These are phyloP conservation scores for Coffea humblotiana DNA, from an alignment of 305 asterid genomes.

Conservation along the genomic window DNA sequence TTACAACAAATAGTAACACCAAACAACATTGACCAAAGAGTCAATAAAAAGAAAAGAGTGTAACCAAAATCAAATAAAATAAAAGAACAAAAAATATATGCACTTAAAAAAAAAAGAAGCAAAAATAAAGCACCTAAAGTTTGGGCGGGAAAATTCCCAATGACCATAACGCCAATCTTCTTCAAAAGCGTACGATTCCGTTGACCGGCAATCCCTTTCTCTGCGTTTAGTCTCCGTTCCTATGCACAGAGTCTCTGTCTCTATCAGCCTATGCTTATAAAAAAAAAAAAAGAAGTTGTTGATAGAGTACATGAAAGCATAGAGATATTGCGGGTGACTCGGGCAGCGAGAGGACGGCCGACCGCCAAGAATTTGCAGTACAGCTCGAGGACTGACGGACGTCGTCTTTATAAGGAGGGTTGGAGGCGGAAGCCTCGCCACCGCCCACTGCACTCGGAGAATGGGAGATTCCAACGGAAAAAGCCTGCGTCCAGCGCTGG, in stretches of 20 bases:
- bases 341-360: neutral
- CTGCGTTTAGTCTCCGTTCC: neutral
- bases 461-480: constrained; percentile 36
- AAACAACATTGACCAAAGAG: no score
- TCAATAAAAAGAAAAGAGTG: no score
- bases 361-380: neutral
- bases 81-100: no score
- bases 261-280: no score
- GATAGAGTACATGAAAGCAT: no score
- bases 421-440: constrained; percentile 6
- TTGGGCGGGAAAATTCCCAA: constrained; percentile 24
- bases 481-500: constrained; percentile 81
- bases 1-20: no score
- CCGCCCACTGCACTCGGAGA: constrained; percentile 24
- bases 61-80: no score
- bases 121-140: neutral
- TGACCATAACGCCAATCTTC: constrained; percentile 1
- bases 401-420: constrained; percentile 24
- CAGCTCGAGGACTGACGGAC: constrained; percentile 29
- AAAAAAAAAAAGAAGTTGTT: no score
- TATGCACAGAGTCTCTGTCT: no score
- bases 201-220: neutral
- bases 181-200: neutral
- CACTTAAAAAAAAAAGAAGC: no score
- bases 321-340: constrained; percentile 5